Conservation (phyloP, 2,329 filamentous ascomycete genomes). For the Cercospora nicotianae region DNA sequence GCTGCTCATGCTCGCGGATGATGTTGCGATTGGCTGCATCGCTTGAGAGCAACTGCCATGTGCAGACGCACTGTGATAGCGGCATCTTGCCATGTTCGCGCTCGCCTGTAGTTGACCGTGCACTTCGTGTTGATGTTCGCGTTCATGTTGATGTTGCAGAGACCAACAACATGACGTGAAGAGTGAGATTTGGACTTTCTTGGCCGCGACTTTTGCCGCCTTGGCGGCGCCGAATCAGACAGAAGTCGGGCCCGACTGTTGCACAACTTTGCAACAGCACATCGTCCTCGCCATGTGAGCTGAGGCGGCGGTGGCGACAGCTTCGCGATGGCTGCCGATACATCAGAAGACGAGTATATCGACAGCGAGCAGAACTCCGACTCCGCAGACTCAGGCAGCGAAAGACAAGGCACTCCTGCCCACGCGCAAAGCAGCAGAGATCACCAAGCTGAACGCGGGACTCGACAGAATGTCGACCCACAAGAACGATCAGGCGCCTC, state of each 20-base stretch:
- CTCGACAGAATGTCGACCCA: slow-evolving; percentile 18
- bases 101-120: not conserved
- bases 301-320: not conserved
- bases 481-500: slow-evolving; percentile 12
- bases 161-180: not conserved
- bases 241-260: not conserved
- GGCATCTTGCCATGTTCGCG: not conserved
- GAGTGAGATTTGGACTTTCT: not conserved
- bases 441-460: slow-evolving; percentile 13
- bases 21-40: not conserved
- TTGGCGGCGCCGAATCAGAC: not conserved
- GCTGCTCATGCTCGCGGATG: not conserved
- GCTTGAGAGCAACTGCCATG: not conserved
- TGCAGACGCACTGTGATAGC: not conserved
- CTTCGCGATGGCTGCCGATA: slow-evolving; percentile 5
- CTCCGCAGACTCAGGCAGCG: slow-evolving; percentile 15
- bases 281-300: not conserved
- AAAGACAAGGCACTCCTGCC: slow-evolving; percentile 16
- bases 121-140: not conserved
- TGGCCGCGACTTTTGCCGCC: not conserved
- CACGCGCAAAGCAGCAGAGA: slow-evolving; percentile 15
- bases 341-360: slow-evolving; percentile 12
- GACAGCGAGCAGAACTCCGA: slow-evolving; percentile 15
- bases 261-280: not conserved
- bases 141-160: not conserved